These are phyloP conservation scores for Amauroascus niger DNA, from an alignment of 2,329 filamentous ascomycete species.

Conservation along the genomic window DNA sequence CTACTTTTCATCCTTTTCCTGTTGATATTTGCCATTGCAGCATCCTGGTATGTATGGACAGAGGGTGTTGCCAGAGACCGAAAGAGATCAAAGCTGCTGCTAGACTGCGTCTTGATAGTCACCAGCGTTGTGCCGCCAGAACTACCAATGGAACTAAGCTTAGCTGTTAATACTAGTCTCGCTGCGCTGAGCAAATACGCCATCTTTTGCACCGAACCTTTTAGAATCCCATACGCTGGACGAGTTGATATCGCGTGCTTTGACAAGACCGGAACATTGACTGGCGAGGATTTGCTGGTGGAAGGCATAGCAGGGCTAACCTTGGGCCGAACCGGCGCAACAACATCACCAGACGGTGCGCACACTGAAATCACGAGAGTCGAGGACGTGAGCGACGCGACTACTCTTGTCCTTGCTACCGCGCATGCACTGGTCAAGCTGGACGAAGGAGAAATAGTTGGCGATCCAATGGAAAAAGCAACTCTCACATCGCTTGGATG, in stretches of 20 bases:
- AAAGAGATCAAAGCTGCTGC: conserved; percentile 91
- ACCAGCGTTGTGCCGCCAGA: conserved; percentile 98
- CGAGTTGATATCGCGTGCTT: conserved; percentile 96
- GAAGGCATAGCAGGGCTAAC: conserved; percentile 89
- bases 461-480: conserved; percentile 98
- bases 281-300: conserved; percentile 91
- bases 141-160: conserved; percentile 91
- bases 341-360: conserved; percentile 67
- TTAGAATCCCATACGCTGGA: conserved; percentile 92
- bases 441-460: conserved; percentile 93
- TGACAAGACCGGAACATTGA: conserved; percentile 95
- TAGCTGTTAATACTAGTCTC: conserved; percentile 95
- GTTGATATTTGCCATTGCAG: conserved; percentile 88
- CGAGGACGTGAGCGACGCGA: conserved; percentile 62
- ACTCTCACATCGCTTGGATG: conserved; percentile 83
- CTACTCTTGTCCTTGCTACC: conserved; percentile 84
- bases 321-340: conserved; percentile 57
- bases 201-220: conserved; percentile 98
- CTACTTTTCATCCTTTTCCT: conserved; percentile 97
- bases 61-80: conserved; percentile 90
- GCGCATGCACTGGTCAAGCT: conserved; percentile 93
- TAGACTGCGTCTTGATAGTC: conserved; percentile 95
- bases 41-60: conserved; percentile 98
- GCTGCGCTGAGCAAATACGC: conserved; percentile 89
- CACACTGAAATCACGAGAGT: conserved; percentile 70